Evolutionary conservation across 441 rosid species (phyloP), one percentile per base, ranked within the genome.

Genomic region (Adansonia gregorii): DNA sequence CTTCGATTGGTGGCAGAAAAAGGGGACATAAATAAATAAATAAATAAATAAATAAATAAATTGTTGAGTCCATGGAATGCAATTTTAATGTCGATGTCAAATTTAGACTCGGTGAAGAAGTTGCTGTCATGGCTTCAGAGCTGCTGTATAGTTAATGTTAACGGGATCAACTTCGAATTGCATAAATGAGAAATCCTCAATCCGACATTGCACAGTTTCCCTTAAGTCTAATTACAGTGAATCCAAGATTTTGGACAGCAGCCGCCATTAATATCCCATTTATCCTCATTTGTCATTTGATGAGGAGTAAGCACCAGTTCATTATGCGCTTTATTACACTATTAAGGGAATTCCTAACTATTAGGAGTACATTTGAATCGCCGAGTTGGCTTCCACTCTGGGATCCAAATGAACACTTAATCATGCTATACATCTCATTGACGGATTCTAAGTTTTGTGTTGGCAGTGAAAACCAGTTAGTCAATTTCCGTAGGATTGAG

Each of bases 391-490:
- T 4, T 35, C 41, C 41, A 35, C 41, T 35, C 41, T 35, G 41
- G 41, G 41, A 35, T 35, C 41, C 41, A 35, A 35, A 2, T 35
- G 41, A 6, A 35, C 41, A 35, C 41, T 35, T 4, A 35, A 35
- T 35, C 41, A 35, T 35, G 41, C 41, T 35, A 35, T 35, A 35
- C 41, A 35, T 35, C 41, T 35, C 41, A 35, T 35, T 35, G 41
- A 35, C 41, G 6, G 80, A 75, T 52, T 45, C 73, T 74, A 45
- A 58, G 31, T 15, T 24, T 68, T 51, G 74, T 59, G 41, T 52
- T 39, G 70, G 79, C 56, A n/a, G 51, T 54, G 46, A 72, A 45
- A 22, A 78, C 67, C 79, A 6, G 67, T 68, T 79, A 78, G 81
- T 54, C 76, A 73, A 14, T 14, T 74, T 72, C 52, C 65, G 59